phyloP scores from a whole-genome alignment of 768 basidiomycete genomes.

The Termitomyces sp. region DNA sequence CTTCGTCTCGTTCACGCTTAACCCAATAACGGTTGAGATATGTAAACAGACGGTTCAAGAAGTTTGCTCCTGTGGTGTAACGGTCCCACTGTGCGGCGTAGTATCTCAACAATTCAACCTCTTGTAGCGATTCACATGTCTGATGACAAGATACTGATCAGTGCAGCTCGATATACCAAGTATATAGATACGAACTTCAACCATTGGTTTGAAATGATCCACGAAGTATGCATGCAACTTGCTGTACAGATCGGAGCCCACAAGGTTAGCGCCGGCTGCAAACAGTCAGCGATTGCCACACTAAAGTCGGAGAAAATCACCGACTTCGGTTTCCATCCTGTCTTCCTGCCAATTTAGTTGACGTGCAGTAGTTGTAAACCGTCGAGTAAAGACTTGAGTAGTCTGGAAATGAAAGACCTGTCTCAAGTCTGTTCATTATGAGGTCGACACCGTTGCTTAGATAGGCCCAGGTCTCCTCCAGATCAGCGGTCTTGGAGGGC shows the following conservation, averaged over 20 bases:
- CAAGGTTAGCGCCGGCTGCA: slow-evolving; percentile 88
- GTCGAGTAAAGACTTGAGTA: slow-evolving; percentile 88
- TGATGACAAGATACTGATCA: slow-evolving; percentile 24
- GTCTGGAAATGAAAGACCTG: slow-evolving; percentile 63
- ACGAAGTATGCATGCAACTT: slow-evolving; percentile 89
- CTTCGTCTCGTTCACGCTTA: slow-evolving; percentile 97
- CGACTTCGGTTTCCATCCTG: slow-evolving; percentile 65
- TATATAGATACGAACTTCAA: slow-evolving; percentile 27
- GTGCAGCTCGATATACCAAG: neutral
- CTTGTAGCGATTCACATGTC: slow-evolving; percentile 79
- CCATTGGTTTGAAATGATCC: slow-evolving; percentile 73
- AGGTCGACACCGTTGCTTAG: slow-evolving; percentile 83
- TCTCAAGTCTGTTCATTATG: slow-evolving; percentile 86
- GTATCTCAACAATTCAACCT: slow-evolving; percentile 88
- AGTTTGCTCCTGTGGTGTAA: slow-evolving; percentile 96
- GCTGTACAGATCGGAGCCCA: slow-evolving; percentile 97
- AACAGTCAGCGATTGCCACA: slow-evolving; percentile 8
- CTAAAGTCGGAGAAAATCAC: slow-evolving; percentile 22
- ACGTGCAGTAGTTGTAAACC: slow-evolving; percentile 98
- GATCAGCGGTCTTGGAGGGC: slow-evolving; percentile 67
- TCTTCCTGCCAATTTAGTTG: slow-evolving; percentile 71
- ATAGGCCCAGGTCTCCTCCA: slow-evolving; percentile 85
- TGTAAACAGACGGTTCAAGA: slow-evolving; percentile 93
- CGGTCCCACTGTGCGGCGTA: slow-evolving; percentile 94
- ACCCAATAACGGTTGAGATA: slow-evolving; percentile 99